Evolutionary conservation across 257 asterid species (phyloP).

Genomic region (Solanum gracilifrons): DNA sequence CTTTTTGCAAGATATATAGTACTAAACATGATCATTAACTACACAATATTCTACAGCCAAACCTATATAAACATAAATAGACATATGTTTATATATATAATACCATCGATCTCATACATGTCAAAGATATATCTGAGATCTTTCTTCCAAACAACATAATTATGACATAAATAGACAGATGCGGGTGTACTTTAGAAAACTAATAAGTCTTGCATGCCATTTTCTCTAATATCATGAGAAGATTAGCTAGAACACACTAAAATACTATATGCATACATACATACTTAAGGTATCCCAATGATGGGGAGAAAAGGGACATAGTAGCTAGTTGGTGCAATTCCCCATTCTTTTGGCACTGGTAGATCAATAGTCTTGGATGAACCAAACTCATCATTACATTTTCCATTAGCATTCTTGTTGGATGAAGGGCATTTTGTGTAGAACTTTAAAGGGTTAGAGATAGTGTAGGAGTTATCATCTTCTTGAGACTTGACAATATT

Average conservation of each 20-base stretch:
- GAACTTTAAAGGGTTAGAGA: slow-evolving; percentile 45
- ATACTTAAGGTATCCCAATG: slow-evolving; percentile 69
- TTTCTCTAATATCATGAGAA: not conserved
- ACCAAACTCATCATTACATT: slow-evolving; percentile 40
- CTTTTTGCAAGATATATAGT: not conserved
- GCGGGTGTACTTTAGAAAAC: not conserved
- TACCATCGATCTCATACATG: not conserved
- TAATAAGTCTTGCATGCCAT: not conserved
- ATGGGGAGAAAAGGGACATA: slow-evolving; percentile 74
- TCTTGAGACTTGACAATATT: slow-evolving; percentile 19
- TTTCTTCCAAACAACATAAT: not conserved
- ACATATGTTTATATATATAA: not conserved
- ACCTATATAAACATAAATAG: not conserved
- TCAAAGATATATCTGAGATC: not conserved
- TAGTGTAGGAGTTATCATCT: slow-evolving; percentile 23
- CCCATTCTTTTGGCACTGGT: slow-evolving; percentile 83
- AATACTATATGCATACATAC: not conserved
- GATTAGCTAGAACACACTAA: not conserved
- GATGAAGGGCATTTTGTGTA: slow-evolving; percentile 44
- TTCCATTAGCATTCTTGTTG: slow-evolving; percentile 6
- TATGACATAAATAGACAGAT: not conserved
- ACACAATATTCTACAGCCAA: not conserved
- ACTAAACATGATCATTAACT: not conserved
- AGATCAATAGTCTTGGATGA: slow-evolving; percentile 74
- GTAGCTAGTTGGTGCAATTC: slow-evolving; percentile 75